Base-by-base conservation (phyloP, 495 filamentous ascomycete genomes). In the Neurospora sp. region DNA sequence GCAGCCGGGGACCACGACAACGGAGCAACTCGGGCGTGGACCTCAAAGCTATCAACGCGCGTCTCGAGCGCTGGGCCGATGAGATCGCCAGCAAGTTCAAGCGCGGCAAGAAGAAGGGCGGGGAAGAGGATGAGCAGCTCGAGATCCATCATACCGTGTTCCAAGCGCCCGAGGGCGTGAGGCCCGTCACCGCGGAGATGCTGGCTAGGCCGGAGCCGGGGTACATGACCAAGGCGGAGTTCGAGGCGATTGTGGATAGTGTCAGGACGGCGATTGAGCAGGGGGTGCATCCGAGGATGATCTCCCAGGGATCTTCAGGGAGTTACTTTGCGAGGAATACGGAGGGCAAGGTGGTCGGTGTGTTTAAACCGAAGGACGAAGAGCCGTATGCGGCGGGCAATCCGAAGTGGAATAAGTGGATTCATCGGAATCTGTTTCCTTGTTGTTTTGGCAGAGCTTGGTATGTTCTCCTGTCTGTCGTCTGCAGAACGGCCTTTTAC, bases 291-390 rank as follows among this genome's bases (percentile, higher is more conserved):
- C 96, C 96, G 31, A 93, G 91, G 72, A 92, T 98, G 89, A 99
- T 99, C 72, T 90, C 94, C 2, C 94, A 99, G 82, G 96, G 96
- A 37, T 97, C 94, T 81, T 98, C 94, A 6, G 96, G 96, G 12
- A 97, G 94, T 81, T 99, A 99, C 84, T 99, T 98, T 86, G 96
- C 96, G 70, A 87, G 94, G 73, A 95, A 97, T 78, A 89, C 86
- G 38, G 90, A 96, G 27, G 96, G 96, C 23, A 97, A 96, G 82
- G 91, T 97, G 16, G 93, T 99, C 18, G 96, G 94, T 35, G 96
- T 99, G 10, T 98, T 99, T 82, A 99, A 99, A 81, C 96, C 96
- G 42, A 99, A 99, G 83, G 96, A 99, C 80, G 96, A 99, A 82
- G 96, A 99, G 82, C 96, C 96, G 31, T 99, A 96, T 78, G 96